Base-by-base conservation (phyloP, 2,329 filamentous ascomycete genomes). In the Helminthosporium solani region DNA sequence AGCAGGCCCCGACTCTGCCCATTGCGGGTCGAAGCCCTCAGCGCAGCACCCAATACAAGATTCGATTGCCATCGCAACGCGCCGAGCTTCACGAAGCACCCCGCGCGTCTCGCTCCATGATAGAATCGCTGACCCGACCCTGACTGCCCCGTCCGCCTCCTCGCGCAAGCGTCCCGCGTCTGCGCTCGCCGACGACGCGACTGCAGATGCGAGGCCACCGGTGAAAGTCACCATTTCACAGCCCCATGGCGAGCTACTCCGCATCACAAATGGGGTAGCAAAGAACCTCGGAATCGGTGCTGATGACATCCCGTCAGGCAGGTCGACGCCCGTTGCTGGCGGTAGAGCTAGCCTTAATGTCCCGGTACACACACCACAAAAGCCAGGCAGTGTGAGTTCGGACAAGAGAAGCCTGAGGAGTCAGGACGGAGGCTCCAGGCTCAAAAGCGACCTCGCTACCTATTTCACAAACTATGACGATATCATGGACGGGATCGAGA, bases 381-480 rank as follows among this genome's bases (percentile, higher is more conserved):
- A 38, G 15, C 11, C 35, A 23, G 20, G 20, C 2, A 27, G 18
- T 7, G 49, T 40, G 43, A 54, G 46, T 28, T 40, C 40, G 50
- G 85, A 88, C 57, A 86, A 82, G 68, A 75, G 91, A 62, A 92
- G 90, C 66, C 75, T 96, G 67, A 83, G 92, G 52, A 95, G 90
- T 42, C 88, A 95, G 62, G 90, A 95, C 66, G 81, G 80, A 61
- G 87, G 86, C 9, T 86, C 86, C 41, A 81, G 89, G 58, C 86
- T 90, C 73, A 96, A 95, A 78, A 96, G 90, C 72, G 91, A 96
- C 65, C 78, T 97, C 50, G 86, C 90, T 30, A 81, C 84, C 38
- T 97, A 96, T 73, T 96, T 97, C 64, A 85, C 88, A 42, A 91
- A 95, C 63, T 97, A 96, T 70, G 91, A 96, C 71, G 89, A 95